phyloP scores from a whole-genome alignment of 768 basidiomycete species.

The Mycena albidolilacea region DNA sequence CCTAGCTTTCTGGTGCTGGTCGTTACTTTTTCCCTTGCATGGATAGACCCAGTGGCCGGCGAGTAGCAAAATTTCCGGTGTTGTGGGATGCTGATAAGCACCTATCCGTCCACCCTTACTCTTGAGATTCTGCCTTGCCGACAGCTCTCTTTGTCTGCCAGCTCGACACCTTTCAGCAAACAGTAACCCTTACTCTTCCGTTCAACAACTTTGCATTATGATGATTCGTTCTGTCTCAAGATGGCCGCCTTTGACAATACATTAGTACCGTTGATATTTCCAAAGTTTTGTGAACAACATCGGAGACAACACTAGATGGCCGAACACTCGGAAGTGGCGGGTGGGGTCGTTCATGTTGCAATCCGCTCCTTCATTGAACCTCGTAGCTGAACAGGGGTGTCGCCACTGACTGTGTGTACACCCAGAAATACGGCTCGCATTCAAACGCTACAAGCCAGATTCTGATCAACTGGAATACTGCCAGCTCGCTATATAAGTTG shows the following conservation, averaged over 20 bases:
- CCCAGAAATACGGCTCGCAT: constrained; percentile 71
- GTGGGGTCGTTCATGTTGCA: constrained; percentile 38
- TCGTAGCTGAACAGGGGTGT: constrained; percentile 83
- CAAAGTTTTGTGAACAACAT: constrained; percentile 79
- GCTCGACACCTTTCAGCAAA: constrained; percentile 47
- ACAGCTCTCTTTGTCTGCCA: constrained; percentile 39
- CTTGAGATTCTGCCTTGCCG: constrained; percentile 71
- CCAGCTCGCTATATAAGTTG: constrained; percentile 78
- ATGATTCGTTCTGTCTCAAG: constrained; percentile 80
- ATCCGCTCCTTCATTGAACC: neutral
- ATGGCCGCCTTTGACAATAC: constrained; percentile 68
- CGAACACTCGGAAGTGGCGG: constrained; percentile 76
- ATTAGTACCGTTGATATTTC: neutral
- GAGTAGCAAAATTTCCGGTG: constrained; percentile 30
- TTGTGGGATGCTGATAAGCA: constrained; percentile 49
- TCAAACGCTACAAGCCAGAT: constrained; percentile 82
- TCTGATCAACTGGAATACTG: constrained; percentile 85
- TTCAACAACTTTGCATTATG: constrained; percentile 69
- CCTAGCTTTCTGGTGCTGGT: constrained; percentile 59
- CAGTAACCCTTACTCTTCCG: constrained; percentile 50
- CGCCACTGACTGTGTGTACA: constrained; percentile 90
- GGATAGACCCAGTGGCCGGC: constrained; percentile 52
- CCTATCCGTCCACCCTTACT: constrained; percentile 65
- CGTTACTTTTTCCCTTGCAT: constrained; percentile 57
- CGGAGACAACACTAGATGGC: constrained; percentile 80